A percentile compares a stretch with the other conserved stretches of the same genome.
Conservation (phyloP, 306 rosid genomes). For the Vigna angularis region DNA sequence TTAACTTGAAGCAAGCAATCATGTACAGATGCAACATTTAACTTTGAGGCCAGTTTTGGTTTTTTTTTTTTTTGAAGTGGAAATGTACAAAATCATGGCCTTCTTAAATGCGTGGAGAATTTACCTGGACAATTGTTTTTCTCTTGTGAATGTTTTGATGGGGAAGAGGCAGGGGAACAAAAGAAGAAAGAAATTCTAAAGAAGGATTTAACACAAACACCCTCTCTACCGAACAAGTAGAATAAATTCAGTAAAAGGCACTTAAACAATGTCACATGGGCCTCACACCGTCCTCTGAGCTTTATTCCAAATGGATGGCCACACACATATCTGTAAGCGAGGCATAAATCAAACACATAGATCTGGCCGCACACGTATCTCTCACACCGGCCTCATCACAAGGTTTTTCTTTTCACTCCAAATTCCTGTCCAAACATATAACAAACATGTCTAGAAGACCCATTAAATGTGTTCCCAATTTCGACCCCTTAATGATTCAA, state of each 20-base stretch:
- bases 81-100: background rate
- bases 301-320: conserved; percentile 45
- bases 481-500: conserved; percentile 15
- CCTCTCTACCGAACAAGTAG: conserved; percentile 40
- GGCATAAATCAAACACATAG: background rate
- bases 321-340: conserved; percentile 19
- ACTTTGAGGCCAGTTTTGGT: background rate
- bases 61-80: background rate
- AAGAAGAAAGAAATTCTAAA: background rate
- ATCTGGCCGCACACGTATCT: too few relatives aligned
- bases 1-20: too few relatives aligned
- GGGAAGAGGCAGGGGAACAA: background rate
- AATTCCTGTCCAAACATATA: conserved; percentile 41
- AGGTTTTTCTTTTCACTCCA: conserved; percentile 14
- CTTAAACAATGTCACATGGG: conserved; percentile 37
- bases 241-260: conserved; percentile 38
- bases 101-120: background rate
- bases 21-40: background rate
- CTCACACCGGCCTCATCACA: background rate
- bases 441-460: conserved; percentile 43
- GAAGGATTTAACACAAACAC: conserved; percentile 14
- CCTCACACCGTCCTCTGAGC: conserved; percentile 2
- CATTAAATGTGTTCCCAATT: conserved; percentile 43
- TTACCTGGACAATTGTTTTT: background rate
- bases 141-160: background rate